These are phyloP conservation scores for Ehretia macrophylla DNA, from an alignment of 257 asterid genomes.

Conservation along the genomic window DNA sequence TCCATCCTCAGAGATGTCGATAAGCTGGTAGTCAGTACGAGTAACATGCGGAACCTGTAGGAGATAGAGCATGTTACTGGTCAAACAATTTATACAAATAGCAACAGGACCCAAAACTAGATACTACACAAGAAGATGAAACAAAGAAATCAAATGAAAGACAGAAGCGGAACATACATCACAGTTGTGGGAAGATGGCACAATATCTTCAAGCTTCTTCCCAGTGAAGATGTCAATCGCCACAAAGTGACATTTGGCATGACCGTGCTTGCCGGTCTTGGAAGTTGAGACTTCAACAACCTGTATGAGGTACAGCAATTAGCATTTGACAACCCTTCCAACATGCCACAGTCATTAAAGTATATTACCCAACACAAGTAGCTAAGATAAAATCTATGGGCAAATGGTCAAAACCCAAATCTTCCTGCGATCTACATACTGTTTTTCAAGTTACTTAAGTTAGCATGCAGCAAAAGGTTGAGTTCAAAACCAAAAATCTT, in stretches of 20 bases:
- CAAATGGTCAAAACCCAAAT: too few relatives aligned
- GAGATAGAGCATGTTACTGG: too few relatives aligned
- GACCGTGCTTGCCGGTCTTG: conserved; percentile 80
- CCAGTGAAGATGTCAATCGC: conserved; percentile 65
- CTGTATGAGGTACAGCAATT: conserved; percentile 14
- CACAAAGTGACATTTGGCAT: conserved; percentile 75
- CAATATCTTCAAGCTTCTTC: conserved; percentile 77
- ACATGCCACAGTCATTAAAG: neutral
- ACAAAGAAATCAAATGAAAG: neutral
- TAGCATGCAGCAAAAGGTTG: neutral
- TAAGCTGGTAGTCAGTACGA: conserved; percentile 90
- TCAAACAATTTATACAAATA: neutral
- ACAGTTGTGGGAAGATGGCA: conserved; percentile 79
- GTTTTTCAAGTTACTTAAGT: neutral
- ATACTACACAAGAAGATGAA: neutral
- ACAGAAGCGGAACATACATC: conserved; percentile 37
- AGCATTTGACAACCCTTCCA: neutral
- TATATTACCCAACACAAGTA: too few relatives aligned
- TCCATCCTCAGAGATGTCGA: conserved; percentile 92
- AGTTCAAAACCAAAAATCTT: too few relatives aligned
- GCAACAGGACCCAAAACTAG: neutral
- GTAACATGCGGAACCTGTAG: conserved; percentile 86
- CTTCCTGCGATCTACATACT: too few relatives aligned
- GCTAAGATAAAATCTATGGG: neutral
- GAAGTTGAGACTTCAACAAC: conserved; percentile 81